Conservation (phyloP, 352 stramenopile genomes). For the Phytopythium sindhum region DNA sequence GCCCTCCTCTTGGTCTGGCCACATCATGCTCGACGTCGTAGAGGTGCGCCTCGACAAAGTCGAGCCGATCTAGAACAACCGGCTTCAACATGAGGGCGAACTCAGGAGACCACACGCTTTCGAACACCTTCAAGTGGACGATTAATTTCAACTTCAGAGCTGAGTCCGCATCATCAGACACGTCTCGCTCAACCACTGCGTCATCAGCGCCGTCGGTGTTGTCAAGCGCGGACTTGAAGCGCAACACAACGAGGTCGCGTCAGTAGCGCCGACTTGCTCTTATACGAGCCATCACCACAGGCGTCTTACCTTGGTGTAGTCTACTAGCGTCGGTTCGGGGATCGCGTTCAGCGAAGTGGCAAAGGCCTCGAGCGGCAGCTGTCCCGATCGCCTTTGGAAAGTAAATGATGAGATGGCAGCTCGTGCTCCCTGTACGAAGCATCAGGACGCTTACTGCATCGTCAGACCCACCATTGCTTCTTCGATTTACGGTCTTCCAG, state of each 20-base stretch:
- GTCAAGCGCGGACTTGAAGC: neutral
- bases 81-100: neutral
- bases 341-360: neutral
- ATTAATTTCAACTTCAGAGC: neutral
- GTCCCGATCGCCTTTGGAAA: neutral
- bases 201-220: neutral
- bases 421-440: too few relatives aligned
- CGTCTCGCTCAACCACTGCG: neutral
- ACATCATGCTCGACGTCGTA: neutral
- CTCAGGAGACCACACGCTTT: neutral
- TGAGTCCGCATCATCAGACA: neutral
- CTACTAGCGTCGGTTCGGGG: neutral
- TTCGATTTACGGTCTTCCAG: constrained; percentile 10
- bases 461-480: constrained; percentile 6
- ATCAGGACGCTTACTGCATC: too few relatives aligned
- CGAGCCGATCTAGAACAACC: neutral
- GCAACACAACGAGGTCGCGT: neutral
- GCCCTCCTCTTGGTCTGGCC: neutral
- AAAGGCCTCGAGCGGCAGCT: neutral
- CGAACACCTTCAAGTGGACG: neutral
- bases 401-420: too few relatives aligned
- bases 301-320: neutral
- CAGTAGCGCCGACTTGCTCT: too few relatives aligned
- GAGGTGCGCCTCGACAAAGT: neutral
- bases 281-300: neutral